Percentiles rank a stretch among this genome's conserved stretches.
phyloP scores from a whole-genome alignment of 495 filamentous ascomycete genomes.

The Aspergillus hancockii region DNA sequence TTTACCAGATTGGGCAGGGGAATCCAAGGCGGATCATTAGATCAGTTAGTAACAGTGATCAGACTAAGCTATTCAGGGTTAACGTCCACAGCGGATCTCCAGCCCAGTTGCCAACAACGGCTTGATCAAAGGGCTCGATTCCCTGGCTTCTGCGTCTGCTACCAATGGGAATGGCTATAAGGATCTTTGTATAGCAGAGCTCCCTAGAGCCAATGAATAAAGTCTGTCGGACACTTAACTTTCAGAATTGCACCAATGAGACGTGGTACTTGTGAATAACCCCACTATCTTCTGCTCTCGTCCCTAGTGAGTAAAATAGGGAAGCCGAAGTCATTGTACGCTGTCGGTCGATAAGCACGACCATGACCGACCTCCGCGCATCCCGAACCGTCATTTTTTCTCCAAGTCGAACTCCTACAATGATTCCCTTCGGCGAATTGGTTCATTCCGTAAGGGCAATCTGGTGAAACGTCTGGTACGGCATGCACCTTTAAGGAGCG shows the following conservation, averaged over 20 bases:
- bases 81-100: slow-evolving; percentile 22
- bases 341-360: slow-evolving; percentile 12
- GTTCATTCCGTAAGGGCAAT: slow-evolving; percentile 25
- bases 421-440: slow-evolving; percentile 23
- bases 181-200: slow-evolving; percentile 4
- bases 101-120: neutral
- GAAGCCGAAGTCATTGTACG: slow-evolving; percentile 4
- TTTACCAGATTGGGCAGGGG: neutral
- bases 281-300: slow-evolving; percentile 8
- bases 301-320: slow-evolving; percentile 4
- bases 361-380: neutral
- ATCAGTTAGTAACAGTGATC: no score
- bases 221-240: slow-evolving; percentile 2
- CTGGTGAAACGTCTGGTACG: slow-evolving; percentile 24
- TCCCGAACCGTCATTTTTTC: neutral
- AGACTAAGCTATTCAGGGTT: slow-evolving; percentile 18
- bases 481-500: slow-evolving; percentile 28
- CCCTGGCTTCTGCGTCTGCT: neutral
- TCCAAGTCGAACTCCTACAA: slow-evolving; percentile 17
- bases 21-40: no score
- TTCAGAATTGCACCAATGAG: slow-evolving; percentile 16
- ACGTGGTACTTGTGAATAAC: slow-evolving; percentile 11
- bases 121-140: neutral
- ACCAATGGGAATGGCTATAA: slow-evolving; percentile 8
- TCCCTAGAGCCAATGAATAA: slow-evolving; percentile 8